Evolutionary conservation across 345 rosid genomes (phyloP), one percentile per base, ranked within the genome.

Genomic region (Acer yangbiense): DNA sequence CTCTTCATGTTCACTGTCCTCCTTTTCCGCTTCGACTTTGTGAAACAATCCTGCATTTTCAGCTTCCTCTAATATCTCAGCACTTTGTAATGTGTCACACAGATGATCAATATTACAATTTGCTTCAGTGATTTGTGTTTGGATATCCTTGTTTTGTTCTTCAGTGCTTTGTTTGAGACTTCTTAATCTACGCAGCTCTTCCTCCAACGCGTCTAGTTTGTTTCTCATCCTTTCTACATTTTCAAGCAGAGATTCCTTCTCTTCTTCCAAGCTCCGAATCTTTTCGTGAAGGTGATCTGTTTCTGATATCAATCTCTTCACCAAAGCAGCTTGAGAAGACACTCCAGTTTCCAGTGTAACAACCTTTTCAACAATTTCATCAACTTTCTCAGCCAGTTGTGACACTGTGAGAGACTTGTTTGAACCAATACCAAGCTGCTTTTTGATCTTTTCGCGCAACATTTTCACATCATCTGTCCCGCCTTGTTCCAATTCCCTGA

Each of bases 291-390:
- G 85, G 57, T 58, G 87, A 65, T 88, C 91, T 8, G 94, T 83
- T 66, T 92, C 94, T 60, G 90, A 84, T 82, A 84, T 86, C 65
- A 92, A 77, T 71, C 85, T 87, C 79, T 80, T 84, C 35, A 95
- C 89, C 81, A 85, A 68, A 62, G 97, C 88, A 62, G 72, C 76
- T 73, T 95, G 95, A 78, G 97, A 90, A 7, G 88, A 85, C 25
- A 89, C 87, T 7, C 76, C 81, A 11, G 86, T 83, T 80, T 94
- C 97, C 82, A 92, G 78, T 35, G 73, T 79, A 54, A 86, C 89
- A 48, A 94, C 92, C 78, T 85, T 92, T 4, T 91, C 88, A n/a
- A 89, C 97, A 74, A 93, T 92, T 74, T 88, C 89, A 74, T 95
- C 93, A 32, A 95, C 87, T 74, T 83, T 95, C 73, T 89, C 96